phyloP scores from a whole-genome alignment of 202 grass and related monocot genomes.

The Alloteropsis angusta region DNA sequence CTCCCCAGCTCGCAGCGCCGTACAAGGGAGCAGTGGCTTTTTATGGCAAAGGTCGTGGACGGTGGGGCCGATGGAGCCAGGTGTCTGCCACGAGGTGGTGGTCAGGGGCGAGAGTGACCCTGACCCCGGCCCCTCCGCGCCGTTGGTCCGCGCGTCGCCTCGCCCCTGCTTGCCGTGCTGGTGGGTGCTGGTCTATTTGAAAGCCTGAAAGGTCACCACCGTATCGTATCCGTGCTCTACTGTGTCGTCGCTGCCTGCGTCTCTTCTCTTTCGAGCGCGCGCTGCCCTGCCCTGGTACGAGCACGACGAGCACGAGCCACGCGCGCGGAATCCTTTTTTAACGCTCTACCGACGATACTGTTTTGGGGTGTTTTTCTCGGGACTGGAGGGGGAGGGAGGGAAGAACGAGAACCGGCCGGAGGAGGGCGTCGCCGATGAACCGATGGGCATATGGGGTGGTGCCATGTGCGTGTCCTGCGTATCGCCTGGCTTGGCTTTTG shows the following conservation, averaged over 20 bases:
- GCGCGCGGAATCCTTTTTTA: background rate
- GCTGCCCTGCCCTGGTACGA: background rate
- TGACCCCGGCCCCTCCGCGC: background rate
- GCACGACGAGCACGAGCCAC: no score
- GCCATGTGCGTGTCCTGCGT: background rate
- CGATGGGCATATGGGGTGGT: background rate
- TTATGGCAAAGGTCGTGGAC: slow-evolving; percentile 18
- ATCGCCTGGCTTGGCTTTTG: background rate
- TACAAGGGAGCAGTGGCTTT: slow-evolving; percentile 20
- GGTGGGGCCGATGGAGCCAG: slow-evolving; percentile 17
- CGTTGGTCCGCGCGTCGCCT: slow-evolving; percentile 25
- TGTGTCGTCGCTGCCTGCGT: background rate
- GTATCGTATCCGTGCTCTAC: background rate
- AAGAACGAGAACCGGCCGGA: no score
- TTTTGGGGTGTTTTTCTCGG: slow-evolving; percentile 32
- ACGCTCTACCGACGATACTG: slow-evolving; percentile 4
- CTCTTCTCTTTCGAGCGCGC: background rate
- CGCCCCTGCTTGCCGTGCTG: background rate
- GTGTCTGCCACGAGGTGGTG: slow-evolving; percentile 37
- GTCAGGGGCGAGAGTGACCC: slow-evolving; percentile 10
- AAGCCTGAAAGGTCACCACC: background rate
- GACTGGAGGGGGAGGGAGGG: background rate
- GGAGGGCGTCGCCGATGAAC: background rate
- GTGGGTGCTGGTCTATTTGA: background rate
- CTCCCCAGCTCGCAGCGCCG: background rate